Conservation (phyloP, 129 eudicot genomes). For the Tagetes erecta region DNA sequence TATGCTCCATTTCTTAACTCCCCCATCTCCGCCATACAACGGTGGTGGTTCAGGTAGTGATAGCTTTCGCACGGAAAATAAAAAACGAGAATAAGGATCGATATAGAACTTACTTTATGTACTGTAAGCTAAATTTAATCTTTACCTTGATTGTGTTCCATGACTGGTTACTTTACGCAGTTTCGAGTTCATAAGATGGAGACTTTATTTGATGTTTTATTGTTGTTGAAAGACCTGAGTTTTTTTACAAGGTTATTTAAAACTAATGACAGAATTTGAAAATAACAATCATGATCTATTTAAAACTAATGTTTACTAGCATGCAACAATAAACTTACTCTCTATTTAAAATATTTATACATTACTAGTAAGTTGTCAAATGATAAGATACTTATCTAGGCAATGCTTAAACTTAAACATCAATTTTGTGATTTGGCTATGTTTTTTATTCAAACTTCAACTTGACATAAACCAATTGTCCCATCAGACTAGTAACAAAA, state of each 20-base stretch:
- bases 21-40: slow-evolving; percentile 67
- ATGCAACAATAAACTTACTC: no score
- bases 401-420: no score
- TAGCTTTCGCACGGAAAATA: slow-evolving; percentile 13
- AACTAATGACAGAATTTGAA: no score
- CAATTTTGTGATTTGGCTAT: no score
- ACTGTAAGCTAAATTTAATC: slow-evolving; percentile 23
- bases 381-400: no score
- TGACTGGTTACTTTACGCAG: not conserved
- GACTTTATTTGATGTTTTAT: slow-evolving; percentile 11
- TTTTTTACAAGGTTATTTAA: slow-evolving; percentile 2
- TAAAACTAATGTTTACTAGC: no score
- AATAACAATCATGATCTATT: no score
- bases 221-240: slow-evolving; percentile 4
- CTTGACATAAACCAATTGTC: no score
- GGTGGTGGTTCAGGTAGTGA: slow-evolving; percentile 81
- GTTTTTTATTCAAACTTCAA: no score
- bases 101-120: slow-evolving; percentile 28
- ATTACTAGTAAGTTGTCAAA: no score
- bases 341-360: no score
- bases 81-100: slow-evolving; percentile 23
- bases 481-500: no score
- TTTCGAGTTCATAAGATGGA: slow-evolving; percentile 13
- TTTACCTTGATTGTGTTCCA: not conserved
- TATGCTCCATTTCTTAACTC: slow-evolving; percentile 73